Conservation (phyloP, 768 basidiomycete genomes). For the Mycena alexandri region DNA sequence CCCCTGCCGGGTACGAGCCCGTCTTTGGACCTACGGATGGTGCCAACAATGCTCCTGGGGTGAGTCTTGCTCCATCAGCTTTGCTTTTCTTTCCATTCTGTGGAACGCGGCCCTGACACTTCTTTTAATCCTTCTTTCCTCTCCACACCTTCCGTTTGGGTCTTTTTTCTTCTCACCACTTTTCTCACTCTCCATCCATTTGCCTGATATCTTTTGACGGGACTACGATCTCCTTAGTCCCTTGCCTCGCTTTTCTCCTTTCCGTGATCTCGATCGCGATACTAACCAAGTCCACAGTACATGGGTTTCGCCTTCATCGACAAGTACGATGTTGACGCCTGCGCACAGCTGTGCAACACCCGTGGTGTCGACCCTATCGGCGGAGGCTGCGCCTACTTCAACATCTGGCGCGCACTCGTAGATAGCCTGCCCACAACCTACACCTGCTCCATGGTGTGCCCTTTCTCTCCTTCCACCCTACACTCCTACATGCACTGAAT, state of each 20-base stretch:
- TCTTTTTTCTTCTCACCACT: conserved; percentile 13
- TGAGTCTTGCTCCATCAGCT: conserved; percentile 44
- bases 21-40: conserved; percentile 60
- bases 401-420: conserved; percentile 66
- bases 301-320: conserved; percentile 66
- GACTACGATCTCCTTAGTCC: no score
- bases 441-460: conserved; percentile 61
- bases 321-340: conserved; percentile 60
- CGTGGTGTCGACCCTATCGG: conserved; percentile 56
- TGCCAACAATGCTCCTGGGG: conserved; percentile 62
- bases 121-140: no score
- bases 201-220: no score
- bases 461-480: no score
- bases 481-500: no score
- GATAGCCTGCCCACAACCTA: conserved; percentile 60
- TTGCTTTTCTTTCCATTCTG: neutral
- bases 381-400: conserved; percentile 64
- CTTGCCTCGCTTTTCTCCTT: neutral
- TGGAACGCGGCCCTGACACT: no score
- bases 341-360: conserved; percentile 59
- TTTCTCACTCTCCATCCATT: no score
- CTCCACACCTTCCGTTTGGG: no score
- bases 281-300: conserved; percentile 50
- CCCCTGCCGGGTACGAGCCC: conserved; percentile 59
- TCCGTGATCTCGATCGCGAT: no score